Evolutionary conservation across 176 grass and related monocot species (phyloP), one percentile per base, ranked within the genome.

Genomic region (Aechmea fasciata): DNA sequence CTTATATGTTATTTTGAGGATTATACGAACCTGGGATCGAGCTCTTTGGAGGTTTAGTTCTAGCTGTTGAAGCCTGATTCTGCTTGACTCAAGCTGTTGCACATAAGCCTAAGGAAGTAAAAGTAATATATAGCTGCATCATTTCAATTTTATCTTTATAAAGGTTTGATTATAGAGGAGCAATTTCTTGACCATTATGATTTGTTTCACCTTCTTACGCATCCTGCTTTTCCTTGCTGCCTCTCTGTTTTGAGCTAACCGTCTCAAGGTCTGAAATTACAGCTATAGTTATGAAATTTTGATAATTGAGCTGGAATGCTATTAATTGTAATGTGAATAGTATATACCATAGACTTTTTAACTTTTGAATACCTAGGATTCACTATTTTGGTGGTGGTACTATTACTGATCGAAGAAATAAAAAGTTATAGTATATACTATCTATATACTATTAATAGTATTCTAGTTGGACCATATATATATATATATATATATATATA

Each of bases 191-290:
- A 13, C 10, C 11, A 20, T 18, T 10, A 61, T 10, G 11, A 22
- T 11, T 19, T 14, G 3, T 61, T 19, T 10, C 53, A 93, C 94
- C 94, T 99, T 99, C 65, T 99, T 99, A 73, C 94, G 85, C 62
- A 99, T 74, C 55, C 94, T 83, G 82, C 94, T 99, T 81, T 99
- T 99, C 82, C 80, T 90, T 26, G 94, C 90, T 64, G 94, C 94
- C 57, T 99, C 94, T 70, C 94, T 84, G 75, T 99, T 99, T 80
- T 99, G 94, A 70, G 94, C 94, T 73, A 99, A 85, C 49, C 94
- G 84, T 72, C 94, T 79, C 51, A 93, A 71, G 8, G 84, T 99
- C 94, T 99, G 66, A 49, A 53, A 59, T 59, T 59, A 22, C 15
- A 59, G n/a, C 9, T 15, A 59, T 18, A 59, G 7, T 9, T 19